Evolutionary conservation across 2,329 filamentous ascomycete genomes (phyloP), one percentile per base, ranked within the genome.

Genomic region (Alternaria sp.): DNA sequence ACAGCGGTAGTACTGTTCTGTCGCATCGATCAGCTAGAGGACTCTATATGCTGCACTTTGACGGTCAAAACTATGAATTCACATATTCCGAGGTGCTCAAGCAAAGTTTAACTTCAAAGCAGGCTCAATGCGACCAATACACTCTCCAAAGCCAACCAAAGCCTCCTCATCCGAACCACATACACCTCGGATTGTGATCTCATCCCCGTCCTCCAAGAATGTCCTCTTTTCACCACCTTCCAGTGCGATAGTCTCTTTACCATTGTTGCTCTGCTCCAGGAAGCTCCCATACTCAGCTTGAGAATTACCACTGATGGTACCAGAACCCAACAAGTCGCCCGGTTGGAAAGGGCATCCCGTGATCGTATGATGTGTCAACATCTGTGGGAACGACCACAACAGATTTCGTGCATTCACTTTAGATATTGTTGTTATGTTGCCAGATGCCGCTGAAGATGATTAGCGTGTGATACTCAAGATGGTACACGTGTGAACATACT

Each of bases 381-480:
- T 93, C 76, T 94, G 91, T 5, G 90, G 86, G 79, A 94, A 94
- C 0, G 90, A 93, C 84, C 88, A 94, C n/a, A 94, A 82, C 11
- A 94, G 82, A 70, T 94, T 86, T 65, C 83, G 86, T 9, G 88
- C 86, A 84, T 89, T 61, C 84, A 89, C 62, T 79, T 83, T 73
- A 1, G 85, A 82, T 47, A 94, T 85, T 0, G 85, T 86, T 0
- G 86, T 88, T 0, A 84, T 80, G 51, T 81, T 80, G 30, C 84
- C 84, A 9, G 82, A 81, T 39, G 78, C 72, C 34, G 81, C 80
- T 75, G 68, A 62, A 20, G 8, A 9, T 6, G 20, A 49, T 76
- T 53, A 75, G 70, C n/a, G 28, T 11, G 5, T 28, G 51, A 34
- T 11, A 5, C 4, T 18, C 11, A 46, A 26, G 12, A 14, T 18